Conservation (phyloP, 805 yeast species). For the Debaryomyces castellii region DNA sequence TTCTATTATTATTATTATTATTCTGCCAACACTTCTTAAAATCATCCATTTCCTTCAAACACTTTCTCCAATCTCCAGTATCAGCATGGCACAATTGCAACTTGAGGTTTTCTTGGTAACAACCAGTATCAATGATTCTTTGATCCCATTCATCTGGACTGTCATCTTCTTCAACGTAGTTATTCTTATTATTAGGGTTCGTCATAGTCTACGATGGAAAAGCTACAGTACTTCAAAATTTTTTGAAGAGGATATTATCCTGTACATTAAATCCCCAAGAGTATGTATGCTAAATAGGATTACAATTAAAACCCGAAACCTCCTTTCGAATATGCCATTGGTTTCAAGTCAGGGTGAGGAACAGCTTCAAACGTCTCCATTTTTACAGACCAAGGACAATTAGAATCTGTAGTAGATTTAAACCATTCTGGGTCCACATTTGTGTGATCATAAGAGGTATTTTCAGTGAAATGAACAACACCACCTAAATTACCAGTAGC, state of each 20-base stretch:
- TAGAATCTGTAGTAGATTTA: slow-evolving; percentile 31
- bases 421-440: slow-evolving; percentile 46
- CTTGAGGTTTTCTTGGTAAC: slow-evolving; percentile 39
- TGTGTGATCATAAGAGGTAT: slow-evolving; percentile 43
- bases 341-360: slow-evolving; percentile 85
- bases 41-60: slow-evolving; percentile 48
- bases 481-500: slow-evolving; percentile 90
- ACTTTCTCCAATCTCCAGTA: slow-evolving; percentile 45
- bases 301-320: slow-evolving; percentile 39
- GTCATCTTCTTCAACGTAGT: slow-evolving; percentile 27
- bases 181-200: background rate
- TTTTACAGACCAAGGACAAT: slow-evolving; percentile 48
- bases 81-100: slow-evolving; percentile 47
- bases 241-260: background rate
- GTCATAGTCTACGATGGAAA: background rate
- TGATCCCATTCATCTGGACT: slow-evolving; percentile 50
- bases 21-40: slow-evolving; percentile 64
- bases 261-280: background rate
- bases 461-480: slow-evolving; percentile 66
- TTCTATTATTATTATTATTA: slow-evolving; percentile 55
- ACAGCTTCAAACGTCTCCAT: slow-evolving; percentile 74
- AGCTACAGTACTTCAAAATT: background rate
- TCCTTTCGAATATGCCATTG: slow-evolving; percentile 80
- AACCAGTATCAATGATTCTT: slow-evolving; percentile 44
- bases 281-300: background rate